A percentile compares a stretch with the other conserved stretches of the same genome.
These are phyloP conservation scores for Erythrophleum fordii DNA, from an alignment of 306 rosid genomes.

Conservation along the genomic window DNA sequence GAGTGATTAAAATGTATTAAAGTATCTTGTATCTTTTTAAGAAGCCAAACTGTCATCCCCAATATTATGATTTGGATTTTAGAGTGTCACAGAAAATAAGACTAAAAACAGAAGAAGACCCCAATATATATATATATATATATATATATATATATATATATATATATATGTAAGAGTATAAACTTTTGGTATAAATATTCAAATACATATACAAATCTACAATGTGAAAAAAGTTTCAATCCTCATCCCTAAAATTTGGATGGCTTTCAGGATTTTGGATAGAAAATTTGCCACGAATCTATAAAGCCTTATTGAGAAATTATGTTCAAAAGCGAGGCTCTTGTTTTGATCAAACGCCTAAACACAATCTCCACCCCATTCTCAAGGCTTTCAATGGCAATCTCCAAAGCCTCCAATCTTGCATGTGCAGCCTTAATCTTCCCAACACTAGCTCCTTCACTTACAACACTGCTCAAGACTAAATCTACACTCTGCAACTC, in stretches of 20 bases:
- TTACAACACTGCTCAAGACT: slow-evolving; percentile 36
- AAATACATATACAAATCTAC: neutral
- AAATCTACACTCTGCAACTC: slow-evolving; percentile 56
- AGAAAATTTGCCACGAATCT: neutral
- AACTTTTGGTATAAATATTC: neutral
- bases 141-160: too few relatives aligned
- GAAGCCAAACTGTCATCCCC: neutral
- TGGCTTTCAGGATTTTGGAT: slow-evolving; percentile 33
- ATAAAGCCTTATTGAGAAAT: slow-evolving; percentile 46
- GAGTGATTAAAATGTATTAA: too few relatives aligned
- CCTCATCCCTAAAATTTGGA: slow-evolving; percentile 56
- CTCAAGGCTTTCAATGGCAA: slow-evolving; percentile 56
- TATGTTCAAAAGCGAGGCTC: slow-evolving; percentile 67
- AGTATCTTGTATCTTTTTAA: neutral
- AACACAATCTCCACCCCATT: slow-evolving; percentile 58
- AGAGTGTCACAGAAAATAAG: too few relatives aligned
- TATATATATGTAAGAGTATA: too few relatives aligned
- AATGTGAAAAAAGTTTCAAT: slow-evolving; percentile 11
- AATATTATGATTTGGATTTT: neutral
- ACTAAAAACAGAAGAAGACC: neutral
- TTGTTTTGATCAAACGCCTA: slow-evolving; percentile 62
- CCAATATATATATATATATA: too few relatives aligned
- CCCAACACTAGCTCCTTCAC: slow-evolving; percentile 30
- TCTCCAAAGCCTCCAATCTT: slow-evolving; percentile 58
- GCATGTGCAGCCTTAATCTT: slow-evolving; percentile 43